phyloP scores from a whole-genome alignment of 495 filamentous ascomycete genomes.

The Xylaria palmicola region DNA sequence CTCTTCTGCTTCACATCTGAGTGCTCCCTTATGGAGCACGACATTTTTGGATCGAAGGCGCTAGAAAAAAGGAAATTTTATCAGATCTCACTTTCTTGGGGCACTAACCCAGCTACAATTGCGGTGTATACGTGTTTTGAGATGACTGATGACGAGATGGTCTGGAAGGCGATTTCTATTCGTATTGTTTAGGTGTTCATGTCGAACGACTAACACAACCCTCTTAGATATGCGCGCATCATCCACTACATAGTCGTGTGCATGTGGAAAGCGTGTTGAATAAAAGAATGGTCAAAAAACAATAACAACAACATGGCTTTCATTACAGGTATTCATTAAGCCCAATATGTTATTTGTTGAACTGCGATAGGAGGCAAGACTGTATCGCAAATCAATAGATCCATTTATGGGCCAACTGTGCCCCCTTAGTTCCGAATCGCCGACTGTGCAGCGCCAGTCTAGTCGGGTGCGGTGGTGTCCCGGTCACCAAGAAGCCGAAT shows the following conservation, averaged over 20 bases:
- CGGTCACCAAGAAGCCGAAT: no score
- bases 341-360: no score
- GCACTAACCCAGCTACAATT: neutral
- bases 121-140: neutral
- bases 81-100: neutral
- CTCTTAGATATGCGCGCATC: neutral
- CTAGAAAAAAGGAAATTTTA: neutral
- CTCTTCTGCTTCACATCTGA: constrained; percentile 13
- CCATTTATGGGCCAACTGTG: no score
- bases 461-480: no score
- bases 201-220: neutral
- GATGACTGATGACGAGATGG: neutral
- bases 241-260: neutral
- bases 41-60: neutral
- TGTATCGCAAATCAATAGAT: no score
- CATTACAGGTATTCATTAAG: no score
- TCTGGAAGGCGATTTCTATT: neutral
- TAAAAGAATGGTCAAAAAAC: no score
- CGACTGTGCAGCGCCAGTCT: no score
- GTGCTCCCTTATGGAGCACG: neutral
- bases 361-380: no score
- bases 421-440: no score
- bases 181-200: constrained; percentile 4
- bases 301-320: no score
- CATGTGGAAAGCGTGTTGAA: neutral